Conservation (phyloP, 495 filamentous ascomycete genomes). For the Xylaria curta region DNA sequence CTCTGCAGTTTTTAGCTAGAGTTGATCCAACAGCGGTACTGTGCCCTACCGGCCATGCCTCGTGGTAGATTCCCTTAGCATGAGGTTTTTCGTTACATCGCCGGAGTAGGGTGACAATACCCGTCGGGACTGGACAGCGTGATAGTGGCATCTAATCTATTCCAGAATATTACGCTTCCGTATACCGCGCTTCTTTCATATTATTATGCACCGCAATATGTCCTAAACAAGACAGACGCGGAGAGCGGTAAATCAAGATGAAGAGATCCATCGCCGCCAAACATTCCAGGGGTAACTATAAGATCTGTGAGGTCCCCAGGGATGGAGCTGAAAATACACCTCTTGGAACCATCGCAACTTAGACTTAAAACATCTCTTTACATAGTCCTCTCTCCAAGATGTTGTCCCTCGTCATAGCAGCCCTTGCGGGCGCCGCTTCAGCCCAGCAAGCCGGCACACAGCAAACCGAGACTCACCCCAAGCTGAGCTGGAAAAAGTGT, state of each 20-base stretch:
- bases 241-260: conserved; percentile 20
- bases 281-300: conserved; percentile 26
- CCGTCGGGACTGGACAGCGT: conserved; percentile 35
- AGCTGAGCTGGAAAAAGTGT: conserved; percentile 64
- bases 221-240: conserved; percentile 6
- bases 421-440: conserved; percentile 50
- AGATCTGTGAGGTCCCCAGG: conserved; percentile 14
- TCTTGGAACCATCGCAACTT: background rate
- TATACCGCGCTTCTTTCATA: conserved; percentile 27
- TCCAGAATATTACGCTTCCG: conserved; percentile 23
- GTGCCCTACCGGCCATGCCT: background rate
- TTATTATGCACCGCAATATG: conserved; percentile 37
- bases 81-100: conserved; percentile 10
- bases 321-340: conserved; percentile 1
- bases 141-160: conserved; percentile 36
- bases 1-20: background rate
- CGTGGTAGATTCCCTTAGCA: background rate
- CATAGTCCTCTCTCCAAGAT: conserved; percentile 36
- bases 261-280: conserved; percentile 17
- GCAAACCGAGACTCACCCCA: conserved; percentile 63
- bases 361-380: conserved; percentile 24
- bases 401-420: conserved; percentile 44
- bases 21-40: background rate
- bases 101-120: conserved; percentile 26
- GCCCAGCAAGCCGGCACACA: conserved; percentile 65